These are phyloP conservation scores for Chlorella sp. DNA, from an alignment of 139 green algal species.

Conservation along the genomic window DNA sequence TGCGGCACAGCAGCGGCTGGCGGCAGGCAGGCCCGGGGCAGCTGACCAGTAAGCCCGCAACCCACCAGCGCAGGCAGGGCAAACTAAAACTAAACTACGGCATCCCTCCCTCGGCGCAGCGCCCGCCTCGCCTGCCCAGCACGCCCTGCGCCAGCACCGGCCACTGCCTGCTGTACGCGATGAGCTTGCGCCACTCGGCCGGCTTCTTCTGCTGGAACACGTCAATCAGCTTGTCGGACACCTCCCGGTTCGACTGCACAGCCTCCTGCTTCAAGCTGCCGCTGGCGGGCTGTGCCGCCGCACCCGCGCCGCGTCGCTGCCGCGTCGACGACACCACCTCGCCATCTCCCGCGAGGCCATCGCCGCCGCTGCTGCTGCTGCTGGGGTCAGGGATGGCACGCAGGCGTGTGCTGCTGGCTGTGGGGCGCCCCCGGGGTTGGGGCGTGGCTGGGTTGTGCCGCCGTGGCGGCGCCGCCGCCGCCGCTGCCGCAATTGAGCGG, in stretches of 20 bases:
- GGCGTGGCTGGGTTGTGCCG: background rate
- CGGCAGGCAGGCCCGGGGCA: too few relatives aligned
- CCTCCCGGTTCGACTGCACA: conserved; percentile 40
- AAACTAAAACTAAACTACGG: too few relatives aligned
- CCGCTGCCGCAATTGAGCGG: background rate
- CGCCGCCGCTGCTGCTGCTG: background rate
- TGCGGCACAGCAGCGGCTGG: too few relatives aligned
- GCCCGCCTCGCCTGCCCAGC: conserved; percentile 53
- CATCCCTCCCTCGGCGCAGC: too few relatives aligned
- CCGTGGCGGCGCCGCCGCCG: background rate
- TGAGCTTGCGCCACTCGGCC: conserved; percentile 70
- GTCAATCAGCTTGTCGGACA: conserved; percentile 72
- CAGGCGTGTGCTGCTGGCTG: background rate
- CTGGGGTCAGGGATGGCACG: background rate
- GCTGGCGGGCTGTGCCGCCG: too few relatives aligned
- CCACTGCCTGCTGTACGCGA: conserved; percentile 72
- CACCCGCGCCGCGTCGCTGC: background rate
- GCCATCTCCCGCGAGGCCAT: background rate
- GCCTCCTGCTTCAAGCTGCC: conserved; percentile 31
- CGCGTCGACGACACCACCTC: conserved; percentile 1
- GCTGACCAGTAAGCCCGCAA: too few relatives aligned
- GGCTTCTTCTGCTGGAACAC: conserved; percentile 57
- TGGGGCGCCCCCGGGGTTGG: background rate
- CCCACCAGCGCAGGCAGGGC: too few relatives aligned
- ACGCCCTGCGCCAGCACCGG: conserved; percentile 49